Conservation (phyloP, 2,329 filamentous ascomycete genomes). For the Aureobasidium sp. region DNA sequence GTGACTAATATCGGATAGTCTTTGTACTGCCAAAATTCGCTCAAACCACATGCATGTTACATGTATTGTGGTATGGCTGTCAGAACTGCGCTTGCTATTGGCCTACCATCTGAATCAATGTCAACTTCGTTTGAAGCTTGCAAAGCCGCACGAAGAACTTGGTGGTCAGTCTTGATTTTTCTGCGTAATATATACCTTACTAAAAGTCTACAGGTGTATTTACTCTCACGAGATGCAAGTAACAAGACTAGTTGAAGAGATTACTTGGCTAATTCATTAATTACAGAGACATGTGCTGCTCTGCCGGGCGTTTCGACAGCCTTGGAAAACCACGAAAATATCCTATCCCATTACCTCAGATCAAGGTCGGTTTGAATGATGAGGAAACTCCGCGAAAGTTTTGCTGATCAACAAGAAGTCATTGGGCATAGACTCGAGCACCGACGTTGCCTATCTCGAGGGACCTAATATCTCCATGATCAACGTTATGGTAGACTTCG, state of each 20-base stretch:
- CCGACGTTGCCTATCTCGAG: neutral
- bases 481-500: constrained; percentile 13
- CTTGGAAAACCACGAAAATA: constrained; percentile 27
- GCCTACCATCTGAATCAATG: constrained; percentile 14
- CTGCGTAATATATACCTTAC: neutral
- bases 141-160: constrained; percentile 13
- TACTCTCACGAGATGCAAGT: neutral
- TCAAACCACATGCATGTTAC: constrained; percentile 19
- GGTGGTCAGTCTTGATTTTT: constrained; percentile 11
- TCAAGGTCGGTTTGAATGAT: neutral
- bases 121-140: neutral
- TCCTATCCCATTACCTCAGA: constrained; percentile 17
- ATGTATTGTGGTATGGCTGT: constrained; percentile 19
- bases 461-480: constrained; percentile 3
- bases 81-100: constrained; percentile 18
- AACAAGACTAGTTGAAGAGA: neutral
- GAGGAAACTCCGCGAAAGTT: neutral
- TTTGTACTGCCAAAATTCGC: constrained; percentile 19
- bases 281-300: constrained; percentile 27
- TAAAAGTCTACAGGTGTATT: neutral
- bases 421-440: too few relatives aligned
- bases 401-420: neutral
- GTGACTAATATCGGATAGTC: constrained; percentile 10
- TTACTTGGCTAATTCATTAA: neutral
- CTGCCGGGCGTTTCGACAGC: constrained; percentile 26